Evolutionary conservation across 2,329 filamentous ascomycete species (phyloP), one percentile per base, ranked within the genome.

Genomic region (Ascochyta fabae): DNA sequence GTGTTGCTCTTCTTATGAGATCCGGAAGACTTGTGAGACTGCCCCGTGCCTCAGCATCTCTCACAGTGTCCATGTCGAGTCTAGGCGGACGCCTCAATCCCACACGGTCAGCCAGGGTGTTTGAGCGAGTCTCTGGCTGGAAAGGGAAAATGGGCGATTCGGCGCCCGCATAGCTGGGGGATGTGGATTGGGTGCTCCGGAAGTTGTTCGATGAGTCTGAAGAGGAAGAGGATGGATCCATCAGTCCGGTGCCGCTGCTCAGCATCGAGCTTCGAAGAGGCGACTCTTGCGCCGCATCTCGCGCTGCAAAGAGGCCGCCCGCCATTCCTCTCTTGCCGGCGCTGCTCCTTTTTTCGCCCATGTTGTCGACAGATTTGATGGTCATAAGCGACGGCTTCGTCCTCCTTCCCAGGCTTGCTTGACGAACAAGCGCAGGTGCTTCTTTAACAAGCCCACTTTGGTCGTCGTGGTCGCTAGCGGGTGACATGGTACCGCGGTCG

Each of bases 1-100:
- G 87, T 0, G 94, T 98, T 10, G 95, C 95, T 65, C 95, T 86
- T 68, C 87, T 84, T 64, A 99, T 98, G 57, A 99, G 79, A 72
- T 98, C 95, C 0, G 93, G 90, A 56, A 99, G 79, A 75, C 93
- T 97, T 1, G 95, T 98, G 60, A 96, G 81, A 72, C 93, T 97
- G 4, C 92, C 93, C 68, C 95, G 86, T 1, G 89, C 86, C 74
- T 97, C 92, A 15, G 91, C 90, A 47, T 89, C 87, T 61, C 87
- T 85, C 3, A 96, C 90, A 4, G 90, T 90, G 69, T 93, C 88
- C 23, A 97, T 88, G 69, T 97, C 87, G 4, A 97, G 79, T 33
- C 85, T 86, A 3, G 91, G 90, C 29, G 94, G 93, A 54, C 79
- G 69, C 53, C 71, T 73, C 46, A 73, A 72, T 24, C 77, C 79